Conservation (phyloP, 129 eudicot species). For the Arctium minus region DNA sequence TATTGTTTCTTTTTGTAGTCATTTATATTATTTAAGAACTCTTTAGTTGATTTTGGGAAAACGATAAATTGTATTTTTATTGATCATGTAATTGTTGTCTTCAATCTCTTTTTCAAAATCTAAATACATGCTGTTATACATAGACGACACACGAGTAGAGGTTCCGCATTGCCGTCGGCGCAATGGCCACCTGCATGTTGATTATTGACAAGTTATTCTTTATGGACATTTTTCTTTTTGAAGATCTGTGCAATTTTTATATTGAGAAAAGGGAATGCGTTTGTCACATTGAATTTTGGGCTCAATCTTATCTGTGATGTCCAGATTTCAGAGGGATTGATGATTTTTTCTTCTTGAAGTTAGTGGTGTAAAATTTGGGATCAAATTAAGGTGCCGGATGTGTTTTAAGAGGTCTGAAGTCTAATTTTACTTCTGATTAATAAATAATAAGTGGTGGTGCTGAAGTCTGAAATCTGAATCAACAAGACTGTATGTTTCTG, state of each 20-base stretch:
- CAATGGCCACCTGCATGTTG: background rate
- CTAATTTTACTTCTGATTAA: no score
- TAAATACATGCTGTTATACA: no score
- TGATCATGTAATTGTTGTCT: background rate
- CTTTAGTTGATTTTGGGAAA: conserved; percentile 1
- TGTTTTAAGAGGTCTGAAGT: no score
- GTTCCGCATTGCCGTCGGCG: background rate
- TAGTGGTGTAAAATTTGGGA: background rate
- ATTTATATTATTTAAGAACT: background rate
- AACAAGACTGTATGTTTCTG: no score
- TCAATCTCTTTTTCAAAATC: background rate
- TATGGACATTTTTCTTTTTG: background rate
- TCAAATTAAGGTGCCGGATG: background rate
- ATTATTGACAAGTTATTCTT: background rate
- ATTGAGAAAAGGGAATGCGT: background rate
- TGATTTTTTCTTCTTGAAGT: background rate
- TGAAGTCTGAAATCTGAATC: no score
- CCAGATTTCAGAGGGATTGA: background rate
- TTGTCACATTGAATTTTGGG: conserved; percentile 14
- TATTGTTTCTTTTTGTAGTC: background rate
- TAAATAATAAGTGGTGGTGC: no score
- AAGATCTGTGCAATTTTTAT: background rate
- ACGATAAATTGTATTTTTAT: background rate
- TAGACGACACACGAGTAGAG: background rate
- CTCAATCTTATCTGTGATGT: background rate